Percentiles rank a stretch among this genome's conserved stretches.
phyloP scores from a whole-genome alignment of 192 early-diverging fungal species.

The Podila epigama region DNA sequence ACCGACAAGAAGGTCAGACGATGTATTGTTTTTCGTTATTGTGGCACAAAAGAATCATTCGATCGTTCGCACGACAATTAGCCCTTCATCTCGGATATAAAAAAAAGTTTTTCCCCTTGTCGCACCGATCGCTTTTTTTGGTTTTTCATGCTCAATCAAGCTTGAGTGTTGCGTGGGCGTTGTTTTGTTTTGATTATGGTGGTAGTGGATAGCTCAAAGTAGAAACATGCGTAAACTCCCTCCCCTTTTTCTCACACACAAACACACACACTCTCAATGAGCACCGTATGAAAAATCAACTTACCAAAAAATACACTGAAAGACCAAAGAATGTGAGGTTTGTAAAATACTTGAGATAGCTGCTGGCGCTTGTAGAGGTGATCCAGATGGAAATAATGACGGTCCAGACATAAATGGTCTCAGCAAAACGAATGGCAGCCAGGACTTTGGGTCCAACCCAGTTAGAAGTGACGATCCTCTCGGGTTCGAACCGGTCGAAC shows the following conservation, averaged over 20 bases:
- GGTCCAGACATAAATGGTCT: constrained; percentile 10
- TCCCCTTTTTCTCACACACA: background rate
- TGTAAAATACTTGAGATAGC: constrained; percentile 41
- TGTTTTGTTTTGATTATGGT: too few species aligned
- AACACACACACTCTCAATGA: too few species aligned
- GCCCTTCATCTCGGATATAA: too few species aligned
- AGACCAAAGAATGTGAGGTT: constrained; percentile 45
- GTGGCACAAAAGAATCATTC: too few species aligned
- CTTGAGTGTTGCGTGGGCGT: too few species aligned
- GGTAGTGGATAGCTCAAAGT: too few species aligned
- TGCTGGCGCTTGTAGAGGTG: background rate
- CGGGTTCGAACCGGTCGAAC: constrained; percentile 44
- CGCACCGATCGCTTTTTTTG: too few species aligned
- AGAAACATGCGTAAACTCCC: background rate
- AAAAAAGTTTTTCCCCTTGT: too few species aligned
- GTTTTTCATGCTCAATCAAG: too few species aligned
- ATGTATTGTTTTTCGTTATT: too few species aligned
- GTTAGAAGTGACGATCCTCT: constrained; percentile 50
- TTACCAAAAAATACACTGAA: constrained; percentile 30
- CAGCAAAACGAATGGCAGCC: constrained; percentile 23
- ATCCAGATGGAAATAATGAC: constrained; percentile 35
- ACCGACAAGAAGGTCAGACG: too few species aligned
- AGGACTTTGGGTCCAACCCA: constrained; percentile 30
- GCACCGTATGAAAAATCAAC: constrained; percentile 9
- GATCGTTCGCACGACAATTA: too few species aligned